Base-by-base conservation (phyloP, 2,329 filamentous ascomycete genomes). In the Calonectria pseudoreteaudii region DNA sequence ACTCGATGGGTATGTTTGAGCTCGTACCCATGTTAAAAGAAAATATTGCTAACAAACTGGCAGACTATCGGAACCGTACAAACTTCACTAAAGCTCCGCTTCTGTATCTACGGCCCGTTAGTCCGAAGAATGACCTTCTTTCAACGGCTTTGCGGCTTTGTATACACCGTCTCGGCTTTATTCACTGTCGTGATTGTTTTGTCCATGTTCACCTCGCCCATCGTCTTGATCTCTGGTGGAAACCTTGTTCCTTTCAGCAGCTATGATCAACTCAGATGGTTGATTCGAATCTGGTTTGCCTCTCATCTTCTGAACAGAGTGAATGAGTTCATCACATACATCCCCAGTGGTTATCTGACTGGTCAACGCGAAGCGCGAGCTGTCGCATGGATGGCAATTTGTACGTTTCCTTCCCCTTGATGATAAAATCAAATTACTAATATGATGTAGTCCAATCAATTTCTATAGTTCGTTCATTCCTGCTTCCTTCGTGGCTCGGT, bases 381-480 rank as follows among this genome's bases (percentile, higher is more conserved):
- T 71, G 86, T 88, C 78, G 81, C 90, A 47, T 90, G 89, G 88
- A 90, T 90, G 88, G 13, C 88, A 88, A 0, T 90, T 88, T 80
- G 87, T 89, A 73, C 1, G 58, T 44, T 64, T 64, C 3, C 13
- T 64, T 28, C 1, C 11, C 23, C 26, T 44, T 30, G 3, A 13
- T 7, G 14, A 13, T 20, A 1, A 36, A 3, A 23, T 36, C 13
- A 5, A 2, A 30, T 20, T n/a, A 7, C 58, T 47, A 30, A 64
- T n/a, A 4, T 14, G 10, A n/a, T 18, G 2, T 18, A 64, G 58
- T 64, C 58, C 36, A 64, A 64, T 64, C 58, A 0, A 44, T 64
- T 14, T 41, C 58, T 14, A 64, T 64, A 10, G 38, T 64, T 44
- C 36, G 58, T 1, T 41, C 58, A 20, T 64, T 41, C 38, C 34